A percentile compares a stretch with the other conserved stretches of the same genome.
Evolutionary conservation across 805 yeast species (phyloP).

Genomic region (Lachancea mirantina): DNA sequence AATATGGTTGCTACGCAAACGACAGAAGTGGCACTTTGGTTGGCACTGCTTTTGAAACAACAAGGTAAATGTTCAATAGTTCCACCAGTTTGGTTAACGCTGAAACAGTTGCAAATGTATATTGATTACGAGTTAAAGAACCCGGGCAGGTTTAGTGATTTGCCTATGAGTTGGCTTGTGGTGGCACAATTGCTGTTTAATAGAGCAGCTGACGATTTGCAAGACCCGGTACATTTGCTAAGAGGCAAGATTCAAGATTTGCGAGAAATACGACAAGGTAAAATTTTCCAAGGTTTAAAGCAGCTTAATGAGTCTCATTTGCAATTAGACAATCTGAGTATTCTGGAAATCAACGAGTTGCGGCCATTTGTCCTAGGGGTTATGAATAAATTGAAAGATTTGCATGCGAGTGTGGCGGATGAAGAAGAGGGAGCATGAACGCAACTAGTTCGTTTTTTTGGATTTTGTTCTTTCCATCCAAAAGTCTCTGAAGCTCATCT

Average conservation of each 20-base stretch:
- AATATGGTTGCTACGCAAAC: conserved; percentile 54
- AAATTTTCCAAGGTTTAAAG: conserved; percentile 71
- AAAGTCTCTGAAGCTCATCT: no score
- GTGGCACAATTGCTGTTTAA: conserved; percentile 58
- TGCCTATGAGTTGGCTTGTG: conserved; percentile 91
- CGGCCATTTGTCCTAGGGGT: conserved; percentile 74
- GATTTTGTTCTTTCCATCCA: no score
- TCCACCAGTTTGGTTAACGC: conserved; percentile 77
- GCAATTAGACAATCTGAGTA: conserved; percentile 72
- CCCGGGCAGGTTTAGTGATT: conserved; percentile 51
- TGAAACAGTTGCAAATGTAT: conserved; percentile 43
- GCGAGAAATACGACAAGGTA: conserved; percentile 72
- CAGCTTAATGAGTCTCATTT: conserved; percentile 77
- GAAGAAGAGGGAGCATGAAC: conserved; percentile 3
- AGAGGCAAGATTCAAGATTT: conserved; percentile 72
- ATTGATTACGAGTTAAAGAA: conserved; percentile 61
- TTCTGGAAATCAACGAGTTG: conserved; percentile 81
- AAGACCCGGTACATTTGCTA: conserved; percentile 63
- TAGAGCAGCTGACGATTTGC: conserved; percentile 70
- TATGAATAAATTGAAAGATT: conserved; percentile 67
- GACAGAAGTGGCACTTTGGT: conserved; percentile 74
- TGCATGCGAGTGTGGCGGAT: conserved; percentile 28
- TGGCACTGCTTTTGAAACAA: conserved; percentile 72
- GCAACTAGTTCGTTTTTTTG: no score
- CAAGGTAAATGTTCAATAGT: conserved; percentile 83